Evolutionary conservation across 306 rosid genomes (phyloP).

Genomic region (Malus fusca): DNA sequence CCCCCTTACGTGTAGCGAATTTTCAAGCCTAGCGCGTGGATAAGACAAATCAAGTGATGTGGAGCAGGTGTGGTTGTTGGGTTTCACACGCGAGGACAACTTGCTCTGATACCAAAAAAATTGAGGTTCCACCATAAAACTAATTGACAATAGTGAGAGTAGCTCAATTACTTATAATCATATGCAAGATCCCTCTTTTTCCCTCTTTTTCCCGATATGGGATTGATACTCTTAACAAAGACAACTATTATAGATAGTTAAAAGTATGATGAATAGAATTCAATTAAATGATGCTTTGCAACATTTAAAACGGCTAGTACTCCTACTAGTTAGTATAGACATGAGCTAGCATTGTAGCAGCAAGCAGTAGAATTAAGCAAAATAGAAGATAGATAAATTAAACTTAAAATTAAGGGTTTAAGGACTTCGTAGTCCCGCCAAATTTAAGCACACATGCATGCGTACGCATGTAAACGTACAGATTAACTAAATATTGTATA

Average conservation of each 20-base stretch:
- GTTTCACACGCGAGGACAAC: too few species aligned
- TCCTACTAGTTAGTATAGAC: conserved; percentile 8
- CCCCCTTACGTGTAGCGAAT: too few species aligned
- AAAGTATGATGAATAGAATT: neutral
- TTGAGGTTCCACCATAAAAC: too few species aligned
- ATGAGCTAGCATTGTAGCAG: conserved; percentile 5
- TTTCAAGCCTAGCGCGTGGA: too few species aligned
- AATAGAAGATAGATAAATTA: conserved; percentile 3
- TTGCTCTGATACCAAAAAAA: too few species aligned
- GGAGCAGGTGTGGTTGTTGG: too few species aligned
- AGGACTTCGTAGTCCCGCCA: conserved; percentile 11
- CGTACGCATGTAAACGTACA: neutral
- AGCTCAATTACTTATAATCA: too few species aligned
- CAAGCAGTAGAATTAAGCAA: neutral
- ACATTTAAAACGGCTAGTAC: neutral
- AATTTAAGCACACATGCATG: conserved; percentile 8
- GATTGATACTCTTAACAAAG: too few species aligned
- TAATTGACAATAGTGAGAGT: too few species aligned
- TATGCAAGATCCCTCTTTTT: too few species aligned
- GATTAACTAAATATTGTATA: conserved; percentile 37
- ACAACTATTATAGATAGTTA: neutral
- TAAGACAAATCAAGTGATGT: too few species aligned
- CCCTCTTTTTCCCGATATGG: too few species aligned
- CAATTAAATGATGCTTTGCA: conserved; percentile 4
- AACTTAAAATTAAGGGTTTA: conserved; percentile 5